Evolutionary conservation across 768 basidiomycete species (phyloP).

Genomic region (Boletus subparvulus): DNA sequence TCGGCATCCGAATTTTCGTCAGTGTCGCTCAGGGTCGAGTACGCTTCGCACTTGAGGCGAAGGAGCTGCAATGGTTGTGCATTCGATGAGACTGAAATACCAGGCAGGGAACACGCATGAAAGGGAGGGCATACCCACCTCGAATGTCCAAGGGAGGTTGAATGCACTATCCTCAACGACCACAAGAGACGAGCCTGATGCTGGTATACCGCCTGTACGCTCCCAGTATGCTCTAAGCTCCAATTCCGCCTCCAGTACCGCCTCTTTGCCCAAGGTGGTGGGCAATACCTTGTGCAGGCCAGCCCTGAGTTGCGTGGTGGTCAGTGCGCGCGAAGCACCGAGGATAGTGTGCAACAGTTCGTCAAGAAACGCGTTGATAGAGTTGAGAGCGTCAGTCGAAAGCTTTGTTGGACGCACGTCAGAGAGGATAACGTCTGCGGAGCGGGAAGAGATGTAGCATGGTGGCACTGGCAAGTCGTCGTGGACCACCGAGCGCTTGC

Average conservation of each 20-base stretch:
- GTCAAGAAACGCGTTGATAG: constrained; percentile 80
- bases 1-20: constrained; percentile 74
- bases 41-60: constrained; percentile 84
- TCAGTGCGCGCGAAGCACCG: constrained; percentile 60
- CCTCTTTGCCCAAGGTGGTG: constrained; percentile 85
- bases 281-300: constrained; percentile 72
- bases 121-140: constrained; percentile 44
- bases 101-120: not conserved
- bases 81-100: constrained; percentile 12
- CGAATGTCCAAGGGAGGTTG: constrained; percentile 70
- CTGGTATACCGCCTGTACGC: constrained; percentile 47
- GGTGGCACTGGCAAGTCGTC: constrained; percentile 44
- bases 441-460: constrained; percentile 76
- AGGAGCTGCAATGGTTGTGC: constrained; percentile 49
- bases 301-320: constrained; percentile 70
- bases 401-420: constrained; percentile 91
- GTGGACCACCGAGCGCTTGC: constrained; percentile 11
- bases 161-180: constrained; percentile 58
- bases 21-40: constrained; percentile 79
- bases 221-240: constrained; percentile 91
- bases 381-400: constrained; percentile 70
- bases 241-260: constrained; percentile 88
- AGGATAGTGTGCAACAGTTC: constrained; percentile 79
- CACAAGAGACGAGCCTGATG: constrained; percentile 27
- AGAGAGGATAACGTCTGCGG: constrained; percentile 88